Base-by-base conservation (phyloP, 768 basidiomycete species). In the Mycena pura region DNA sequence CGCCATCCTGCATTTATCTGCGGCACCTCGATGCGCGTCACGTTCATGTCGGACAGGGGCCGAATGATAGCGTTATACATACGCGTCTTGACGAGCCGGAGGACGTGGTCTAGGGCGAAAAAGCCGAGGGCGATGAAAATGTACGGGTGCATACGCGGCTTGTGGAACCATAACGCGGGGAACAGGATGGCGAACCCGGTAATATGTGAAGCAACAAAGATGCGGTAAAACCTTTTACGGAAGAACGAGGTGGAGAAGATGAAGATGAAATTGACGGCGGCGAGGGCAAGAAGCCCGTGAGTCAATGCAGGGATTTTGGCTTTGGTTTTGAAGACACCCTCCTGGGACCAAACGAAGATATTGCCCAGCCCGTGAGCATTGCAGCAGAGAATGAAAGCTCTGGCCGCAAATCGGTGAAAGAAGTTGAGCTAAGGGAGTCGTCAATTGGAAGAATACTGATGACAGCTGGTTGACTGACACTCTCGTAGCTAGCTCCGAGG, bases 171-270 rank as follows among this genome's bases (percentile, higher is more conserved):
- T 76, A 41, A 83, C 62, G 53, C 77, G 71, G 10, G 83, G 82
- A 57, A 78, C 75, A 29, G 5, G 76, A 68, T 32, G 82, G 60
- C 56, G 36, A 80, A 78, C 5, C 82, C 82, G 31, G 81, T 48
- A 25, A 77, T 70, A 68, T 90, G 88, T n/a, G 79, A 80, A 43
- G 73, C 64, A 55, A 80, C 65, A 73, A 90, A 88, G 40, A 86
- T 40, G 57, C 78, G 79, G 71, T 86, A 86, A 48, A 69, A 80
- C n/a, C 70, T 72, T 49, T 71, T 73, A 11, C 88, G 76, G 51
- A 84, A 67, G 46, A 68, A 75, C 2, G 77, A 69, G 9, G 82
- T 64, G 9, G 87, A 85, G 55, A 82, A 79, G 60, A 87, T 47
- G 31, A 79, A 73, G 27, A 88, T 73, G 31, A 84, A 38, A 65